Conservation (phyloP, 2,329 filamentous ascomycete genomes). For the Lachnellula willkommii region DNA sequence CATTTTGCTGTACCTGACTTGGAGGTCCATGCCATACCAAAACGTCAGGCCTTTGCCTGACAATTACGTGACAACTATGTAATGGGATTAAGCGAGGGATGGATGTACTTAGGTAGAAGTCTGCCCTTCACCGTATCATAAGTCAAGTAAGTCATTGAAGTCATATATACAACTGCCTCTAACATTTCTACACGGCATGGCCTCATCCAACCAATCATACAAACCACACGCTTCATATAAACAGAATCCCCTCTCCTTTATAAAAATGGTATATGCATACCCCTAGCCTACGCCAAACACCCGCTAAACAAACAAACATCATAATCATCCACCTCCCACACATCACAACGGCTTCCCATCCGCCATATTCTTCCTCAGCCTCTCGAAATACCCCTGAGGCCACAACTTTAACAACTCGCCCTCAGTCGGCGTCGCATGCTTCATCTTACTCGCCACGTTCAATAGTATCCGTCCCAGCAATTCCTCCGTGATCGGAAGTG, state of each 20-base stretch:
- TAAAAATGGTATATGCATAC: neutral
- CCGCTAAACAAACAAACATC: neutral
- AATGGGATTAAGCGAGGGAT: no score
- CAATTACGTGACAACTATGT: no score
- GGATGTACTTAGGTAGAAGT: no score
- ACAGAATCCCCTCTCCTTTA: neutral
- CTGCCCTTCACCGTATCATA: no score
- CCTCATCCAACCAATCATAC: neutral
- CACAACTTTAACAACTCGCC: constrained; percentile 50
- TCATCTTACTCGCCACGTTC: constrained; percentile 55
- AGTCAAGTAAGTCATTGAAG: no score
- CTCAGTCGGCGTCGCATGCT: constrained; percentile 54
- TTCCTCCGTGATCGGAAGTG: constrained; percentile 58
- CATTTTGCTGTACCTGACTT: no score
- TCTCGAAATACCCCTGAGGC: constrained; percentile 58
- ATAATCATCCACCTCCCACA: neutral
- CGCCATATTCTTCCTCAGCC: constrained; percentile 37
- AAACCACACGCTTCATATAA: neutral
- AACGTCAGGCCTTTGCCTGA: no score
- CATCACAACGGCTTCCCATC: constrained; percentile 20
- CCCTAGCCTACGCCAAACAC: neutral
- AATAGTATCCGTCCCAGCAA: constrained; percentile 57
- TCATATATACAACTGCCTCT: no score
- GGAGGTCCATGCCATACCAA: no score
- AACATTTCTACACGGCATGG: neutral